A percentile compares a stretch with the other conserved stretches of the same genome.
These are phyloP conservation scores for Huntiella savannae DNA, from an alignment of 2,329 filamentous ascomycete genomes.

Conservation along the genomic window DNA sequence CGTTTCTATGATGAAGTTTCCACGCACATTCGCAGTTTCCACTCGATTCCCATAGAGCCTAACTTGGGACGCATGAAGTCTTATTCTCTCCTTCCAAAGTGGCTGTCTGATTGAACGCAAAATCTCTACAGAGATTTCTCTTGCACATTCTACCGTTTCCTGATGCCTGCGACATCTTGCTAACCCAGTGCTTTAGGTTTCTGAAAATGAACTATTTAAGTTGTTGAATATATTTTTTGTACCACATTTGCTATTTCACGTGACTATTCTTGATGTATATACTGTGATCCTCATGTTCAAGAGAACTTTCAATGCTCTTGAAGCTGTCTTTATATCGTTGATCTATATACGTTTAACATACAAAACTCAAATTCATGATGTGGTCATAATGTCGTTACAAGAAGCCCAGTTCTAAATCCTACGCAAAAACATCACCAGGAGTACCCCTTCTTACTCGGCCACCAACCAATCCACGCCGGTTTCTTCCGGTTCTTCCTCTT, in stretches of 20 bases:
- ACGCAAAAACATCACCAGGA: constrained; percentile 10
- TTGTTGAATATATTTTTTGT: not conserved
- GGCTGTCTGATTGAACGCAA: constrained; percentile 45
- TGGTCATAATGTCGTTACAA: too few relatives aligned
- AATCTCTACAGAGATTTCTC: not conserved
- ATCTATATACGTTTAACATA: too few relatives aligned
- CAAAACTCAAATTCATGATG: too few relatives aligned
- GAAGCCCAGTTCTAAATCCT: too few relatives aligned
- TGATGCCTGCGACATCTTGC: constrained; percentile 1
- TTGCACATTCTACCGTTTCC: not conserved
- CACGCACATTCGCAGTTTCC: constrained; percentile 75
- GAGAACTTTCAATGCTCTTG: constrained; percentile 17
- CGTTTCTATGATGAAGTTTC: constrained; percentile 48
- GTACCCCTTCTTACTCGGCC: constrained; percentile 32
- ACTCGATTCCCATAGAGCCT: constrained; percentile 57
- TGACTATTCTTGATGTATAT: constrained; percentile 13
- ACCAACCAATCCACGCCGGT: constrained; percentile 77
- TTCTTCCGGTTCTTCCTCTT: constrained; percentile 69
- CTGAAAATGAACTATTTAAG: constrained; percentile 15
- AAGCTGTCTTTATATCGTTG: not conserved
- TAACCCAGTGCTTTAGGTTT: constrained; percentile 1
- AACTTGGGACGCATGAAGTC: constrained; percentile 49
- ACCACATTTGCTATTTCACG: constrained; percentile 11
- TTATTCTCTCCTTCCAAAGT: constrained; percentile 39
- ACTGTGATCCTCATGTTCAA: too few relatives aligned